phyloP scores from a whole-genome alignment of 306 rosid genomes.

The Gynostemma pentaphyllum region DNA sequence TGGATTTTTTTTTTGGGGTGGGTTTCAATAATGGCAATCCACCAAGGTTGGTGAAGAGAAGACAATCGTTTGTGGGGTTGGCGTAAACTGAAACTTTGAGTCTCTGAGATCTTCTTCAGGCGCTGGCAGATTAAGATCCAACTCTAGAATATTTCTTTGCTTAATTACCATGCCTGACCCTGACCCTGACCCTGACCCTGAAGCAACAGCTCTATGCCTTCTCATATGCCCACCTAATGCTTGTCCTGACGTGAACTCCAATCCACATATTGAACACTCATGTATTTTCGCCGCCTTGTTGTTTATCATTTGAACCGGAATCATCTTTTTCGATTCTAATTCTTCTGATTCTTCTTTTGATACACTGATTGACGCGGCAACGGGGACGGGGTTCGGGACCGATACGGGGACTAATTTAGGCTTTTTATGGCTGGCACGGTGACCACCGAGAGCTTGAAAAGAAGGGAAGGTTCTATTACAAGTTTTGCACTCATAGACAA shows the following conservation, averaged over 20 bases:
- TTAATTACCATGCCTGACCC: no score
- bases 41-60: constrained; percentile 62
- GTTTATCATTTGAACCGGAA: constrained; percentile 19
- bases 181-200: no score
- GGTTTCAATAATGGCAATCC: constrained; percentile 69
- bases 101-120: constrained; percentile 58
- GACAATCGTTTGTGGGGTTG: constrained; percentile 32
- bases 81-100: constrained; percentile 37
- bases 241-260: constrained; percentile 81
- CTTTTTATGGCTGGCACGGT: constrained; percentile 87
- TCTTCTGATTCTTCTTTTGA: constrained; percentile 19
- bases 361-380: no score
- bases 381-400: background rate
- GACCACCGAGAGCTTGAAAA: constrained; percentile 99
- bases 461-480: constrained; percentile 78
- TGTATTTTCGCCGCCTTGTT: constrained; percentile 45
- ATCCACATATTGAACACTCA: constrained; percentile 86
- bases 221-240: constrained; percentile 97
- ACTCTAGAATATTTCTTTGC: constrained; percentile 31
- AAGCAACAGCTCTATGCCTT: constrained; percentile 38
- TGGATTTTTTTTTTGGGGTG: background rate
- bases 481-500: constrained; percentile 74
- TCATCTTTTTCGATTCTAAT: constrained; percentile 5
- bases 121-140: constrained; percentile 94
- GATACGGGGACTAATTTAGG: no score